Evolutionary conservation across 352 stramenopile genomes (phyloP), one percentile per base, ranked within the genome.

Genomic region (Globisporangium iwayamae): DNA sequence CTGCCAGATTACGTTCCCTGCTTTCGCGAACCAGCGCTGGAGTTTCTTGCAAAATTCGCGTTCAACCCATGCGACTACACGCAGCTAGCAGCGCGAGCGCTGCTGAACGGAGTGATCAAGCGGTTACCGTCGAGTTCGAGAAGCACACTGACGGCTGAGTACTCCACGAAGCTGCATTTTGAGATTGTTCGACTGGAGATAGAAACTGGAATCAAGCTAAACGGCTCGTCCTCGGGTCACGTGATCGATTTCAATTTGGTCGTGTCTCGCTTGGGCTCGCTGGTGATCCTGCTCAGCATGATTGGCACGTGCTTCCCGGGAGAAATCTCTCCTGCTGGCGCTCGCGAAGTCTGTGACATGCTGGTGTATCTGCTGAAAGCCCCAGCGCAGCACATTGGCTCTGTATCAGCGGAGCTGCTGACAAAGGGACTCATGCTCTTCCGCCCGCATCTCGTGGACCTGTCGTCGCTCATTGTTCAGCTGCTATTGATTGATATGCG

Each of bases 361-460:
- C 58, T 95, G 22, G 85, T 95, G 0, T 85, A 71, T 28, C 52
- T 91, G 9, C 65, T 95, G 2, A 75, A 79, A 43, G 72, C 84
- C 7, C 72, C 81, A 6, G 70, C 79, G 52, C 79, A 78, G 32
- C 74, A 79, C 50, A 74, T 92, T 11, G 81, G 83, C 0, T 89
- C 75, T 2, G 83, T 95, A 2, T 79, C 87, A 2, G 82, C 85
- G 0, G 87, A 95, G 58, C 62, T 95, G 30, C 58, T 95, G 9
- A 91, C 87, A 0, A 93, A 94, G 57, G 87, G 87, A 2, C 55
- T 95, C 2, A 89, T 94, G 79, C 73, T 95, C 18, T 95, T 95
- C 45, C 74, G 87, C 3, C 87, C 87, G 3, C 85, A 95, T 52
- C 70, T 95, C 18, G 78, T 92, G 9, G 85, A 95, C 41, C 67